Evolutionary conservation across 2,329 filamentous ascomycete genomes (phyloP), one percentile per base, ranked within the genome.

Genomic region (Colletotrichum neosansevieriae): DNA sequence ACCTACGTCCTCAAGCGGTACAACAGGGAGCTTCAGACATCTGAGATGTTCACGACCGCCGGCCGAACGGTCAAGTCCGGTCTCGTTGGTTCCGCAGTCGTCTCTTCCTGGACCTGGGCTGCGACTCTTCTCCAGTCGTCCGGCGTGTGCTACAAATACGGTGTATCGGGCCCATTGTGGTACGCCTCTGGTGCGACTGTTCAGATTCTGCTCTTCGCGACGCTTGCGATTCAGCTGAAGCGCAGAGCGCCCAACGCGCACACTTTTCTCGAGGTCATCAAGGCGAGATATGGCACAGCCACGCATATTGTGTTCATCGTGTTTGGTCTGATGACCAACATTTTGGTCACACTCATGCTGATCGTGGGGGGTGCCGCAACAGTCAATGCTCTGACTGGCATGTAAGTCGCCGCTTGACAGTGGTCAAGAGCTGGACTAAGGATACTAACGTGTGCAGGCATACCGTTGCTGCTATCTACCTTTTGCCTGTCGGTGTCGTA

Each of bases 91-190:
- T 91, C 91, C 7, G 92, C 92, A 3, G 92, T 95, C n/a, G 92
- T 94, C 6, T 93, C 90, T 36, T 92, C 89, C 19, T 95, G 92
- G 92, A 94, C 92, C 0, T 94, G 92, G 92, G 92, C 92, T 2
- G 92, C 91, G 34, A 93, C 91, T 0, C 82, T 93, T 13, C 83
- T 93, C 4, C 91, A 93, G 75, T 90, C 86, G 0, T 89, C 90
- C 5, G 86, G 88, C n/a, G 90, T 94, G 19, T 91, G 91, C 70
- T 94, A 94, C 78, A 82, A 86, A 63, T 93, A 93, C 74, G 90
- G 87, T 4, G 81, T 90, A 58, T 82, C 84, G 0, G 86, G 85
- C 38, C 77, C 78, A 29, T 82, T 82, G 62, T 85, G 83, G 83
- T 87, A 88, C 74, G 85, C 83, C 2, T 83, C 79, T 7, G 84